Conservation (phyloP, 805 yeast species). For the Wickerhamiella occidentalis region DNA sequence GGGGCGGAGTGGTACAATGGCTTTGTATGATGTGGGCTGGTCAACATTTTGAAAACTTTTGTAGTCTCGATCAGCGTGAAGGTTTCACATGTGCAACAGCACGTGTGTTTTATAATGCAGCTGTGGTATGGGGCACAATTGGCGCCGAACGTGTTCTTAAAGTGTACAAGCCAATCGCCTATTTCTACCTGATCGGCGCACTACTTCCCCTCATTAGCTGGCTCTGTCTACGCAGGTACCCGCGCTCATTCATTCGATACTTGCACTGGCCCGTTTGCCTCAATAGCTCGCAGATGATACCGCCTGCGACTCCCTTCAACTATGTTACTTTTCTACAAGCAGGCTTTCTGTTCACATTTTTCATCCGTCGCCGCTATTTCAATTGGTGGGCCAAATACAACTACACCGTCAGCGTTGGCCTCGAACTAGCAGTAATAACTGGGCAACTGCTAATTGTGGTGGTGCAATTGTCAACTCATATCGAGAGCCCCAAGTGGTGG, state of each 20-base stretch:
- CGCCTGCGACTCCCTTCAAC: slow-evolving; percentile 65
- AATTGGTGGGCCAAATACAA: slow-evolving; percentile 72
- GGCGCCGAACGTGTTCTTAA: slow-evolving; percentile 53
- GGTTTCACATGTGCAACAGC: slow-evolving; percentile 39
- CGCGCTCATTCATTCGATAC: slow-evolving; percentile 32
- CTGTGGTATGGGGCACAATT: slow-evolving; percentile 52
- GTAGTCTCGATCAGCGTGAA: slow-evolving; percentile 33
- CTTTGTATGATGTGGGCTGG: slow-evolving; percentile 35
- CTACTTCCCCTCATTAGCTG: slow-evolving; percentile 34
- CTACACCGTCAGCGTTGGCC: slow-evolving; percentile 51
- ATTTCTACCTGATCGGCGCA: slow-evolving; percentile 51
- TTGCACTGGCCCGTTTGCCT: slow-evolving; percentile 61
- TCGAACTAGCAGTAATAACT: slow-evolving; percentile 56
- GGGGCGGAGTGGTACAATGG: slow-evolving; percentile 35
- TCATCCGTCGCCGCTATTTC: slow-evolving; percentile 42
- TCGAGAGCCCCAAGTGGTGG: slow-evolving; percentile 47
- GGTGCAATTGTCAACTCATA: slow-evolving; percentile 32
- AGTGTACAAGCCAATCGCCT: slow-evolving; percentile 41
- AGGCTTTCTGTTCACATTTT: slow-evolving; percentile 47
- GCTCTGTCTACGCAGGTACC: slow-evolving; percentile 30
- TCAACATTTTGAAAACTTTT: slow-evolving; percentile 31
- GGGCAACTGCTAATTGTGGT: slow-evolving; percentile 48
- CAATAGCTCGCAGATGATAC: slow-evolving; percentile 47
- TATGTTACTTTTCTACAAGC: slow-evolving; percentile 44
- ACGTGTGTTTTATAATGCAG: slow-evolving; percentile 40